Evolutionary conservation across 1,139 yeast species (phyloP).

Genomic region (Insectozyma bohioensis): DNA sequence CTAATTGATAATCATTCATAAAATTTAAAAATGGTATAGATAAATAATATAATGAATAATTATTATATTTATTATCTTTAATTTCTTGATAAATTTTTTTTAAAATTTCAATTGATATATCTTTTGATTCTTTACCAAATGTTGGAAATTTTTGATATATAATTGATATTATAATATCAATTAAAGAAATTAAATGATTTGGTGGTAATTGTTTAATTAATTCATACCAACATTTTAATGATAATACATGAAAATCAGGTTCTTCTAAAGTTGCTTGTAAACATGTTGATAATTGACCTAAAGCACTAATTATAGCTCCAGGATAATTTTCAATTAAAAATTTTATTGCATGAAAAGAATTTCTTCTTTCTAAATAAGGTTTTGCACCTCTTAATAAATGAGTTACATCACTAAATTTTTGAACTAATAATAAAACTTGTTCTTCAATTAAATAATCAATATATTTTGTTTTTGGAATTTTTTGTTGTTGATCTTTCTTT

Average conservation of each 20-base stretch:
- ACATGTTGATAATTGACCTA: conserved; percentile 88
- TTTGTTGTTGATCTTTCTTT: conserved; percentile 5
- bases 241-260: conserved; percentile 56
- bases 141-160: conserved; percentile 62
- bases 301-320: conserved; percentile 64
- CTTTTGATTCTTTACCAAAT: conserved; percentile 49
- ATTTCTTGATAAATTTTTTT: conserved; percentile 37
- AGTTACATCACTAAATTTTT: conserved; percentile 72
- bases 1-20: conserved; percentile 26
- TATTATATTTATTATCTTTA: conserved; percentile 27
- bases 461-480: no score
- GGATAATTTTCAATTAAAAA: conserved; percentile 65
- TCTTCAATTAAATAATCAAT: conserved; percentile 43
- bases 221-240: conserved; percentile 67
- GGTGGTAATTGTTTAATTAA: conserved; percentile 52
- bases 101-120: conserved; percentile 47
- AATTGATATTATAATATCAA: conserved; percentile 46
- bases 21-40: conserved; percentile 50
- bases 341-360: conserved; percentile 72
- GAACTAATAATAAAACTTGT: conserved; percentile 75
- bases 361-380: conserved; percentile 69
- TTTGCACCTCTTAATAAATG: conserved; percentile 71
- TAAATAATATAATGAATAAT: conserved; percentile 48
- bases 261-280: conserved; percentile 77
- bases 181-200: conserved; percentile 49